Evolutionary conservation across 1,284 basidiomycete species (phyloP).

Genomic region (Ustilago tritici): DNA sequence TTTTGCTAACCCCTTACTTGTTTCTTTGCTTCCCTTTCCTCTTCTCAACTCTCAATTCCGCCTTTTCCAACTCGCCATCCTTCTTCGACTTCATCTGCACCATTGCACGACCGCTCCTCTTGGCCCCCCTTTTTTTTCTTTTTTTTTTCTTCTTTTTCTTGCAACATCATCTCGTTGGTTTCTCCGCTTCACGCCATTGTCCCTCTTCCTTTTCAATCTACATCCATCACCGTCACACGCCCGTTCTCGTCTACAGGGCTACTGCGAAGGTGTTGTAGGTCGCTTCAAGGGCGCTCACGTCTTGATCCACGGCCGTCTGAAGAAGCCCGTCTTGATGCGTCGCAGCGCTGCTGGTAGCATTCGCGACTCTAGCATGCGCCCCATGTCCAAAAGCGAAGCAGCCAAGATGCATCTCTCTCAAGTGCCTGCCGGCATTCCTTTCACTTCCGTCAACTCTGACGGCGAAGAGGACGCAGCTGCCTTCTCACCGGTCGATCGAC

Average conservation of each 20-base stretch:
- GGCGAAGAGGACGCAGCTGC: slow-evolving; percentile 48
- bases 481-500: slow-evolving; percentile 23
- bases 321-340: slow-evolving; percentile 76
- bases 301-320: slow-evolving; percentile 80
- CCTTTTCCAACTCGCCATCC: background rate
- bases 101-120: background rate
- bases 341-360: slow-evolving; percentile 59
- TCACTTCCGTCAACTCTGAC: slow-evolving; percentile 62
- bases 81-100: slow-evolving; percentile 7
- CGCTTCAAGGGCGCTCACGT: slow-evolving; percentile 80
- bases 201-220: background rate
- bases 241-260: slow-evolving; percentile 71
- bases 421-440: slow-evolving; percentile 58
- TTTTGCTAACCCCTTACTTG: background rate
- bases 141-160: background rate
- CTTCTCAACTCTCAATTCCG: background rate
- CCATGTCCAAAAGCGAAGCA: slow-evolving; percentile 59
- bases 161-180: background rate
- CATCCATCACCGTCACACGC: background rate
- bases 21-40: slow-evolving; percentile 2
- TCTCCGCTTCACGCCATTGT: background rate
- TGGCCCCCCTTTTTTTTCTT: background rate
- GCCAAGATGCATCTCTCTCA: slow-evolving; percentile 57
- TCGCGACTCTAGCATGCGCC: slow-evolving; percentile 57
- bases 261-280: slow-evolving; percentile 91